Percentiles rank a stretch among this genome's conserved stretches.
Conservation (phyloP, 2,329 filamentous ascomycete genomes). For the Coniella vitis region DNA sequence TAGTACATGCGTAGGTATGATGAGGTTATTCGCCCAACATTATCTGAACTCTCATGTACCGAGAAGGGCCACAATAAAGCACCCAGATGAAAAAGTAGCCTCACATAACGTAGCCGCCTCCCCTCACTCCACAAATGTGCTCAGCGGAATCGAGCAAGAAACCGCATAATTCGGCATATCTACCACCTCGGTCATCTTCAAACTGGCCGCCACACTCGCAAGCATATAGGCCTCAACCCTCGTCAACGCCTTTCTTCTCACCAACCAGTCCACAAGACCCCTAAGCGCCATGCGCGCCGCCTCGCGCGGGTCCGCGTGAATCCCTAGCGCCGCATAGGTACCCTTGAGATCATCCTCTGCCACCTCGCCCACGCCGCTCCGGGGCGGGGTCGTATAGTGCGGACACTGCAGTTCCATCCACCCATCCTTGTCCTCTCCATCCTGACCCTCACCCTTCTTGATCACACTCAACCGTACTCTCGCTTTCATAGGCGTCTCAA, state of each 20-base stretch:
- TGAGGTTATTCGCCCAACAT: too few species aligned
- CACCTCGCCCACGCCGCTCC: slow-evolving; percentile 26
- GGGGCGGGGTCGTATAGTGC: slow-evolving; percentile 36
- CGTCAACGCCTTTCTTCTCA: slow-evolving; percentile 36
- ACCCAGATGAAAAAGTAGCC: too few species aligned
- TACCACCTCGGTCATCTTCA: slow-evolving; percentile 46
- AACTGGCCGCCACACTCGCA: slow-evolving; percentile 40
- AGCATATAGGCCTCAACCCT: slow-evolving; percentile 46
- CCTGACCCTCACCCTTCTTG: slow-evolving; percentile 30
- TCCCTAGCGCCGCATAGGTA: slow-evolving; percentile 49
- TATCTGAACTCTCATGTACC: too few species aligned
- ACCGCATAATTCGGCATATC: slow-evolving; percentile 49
- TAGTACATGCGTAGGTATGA: too few species aligned
- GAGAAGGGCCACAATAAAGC: too few species aligned
- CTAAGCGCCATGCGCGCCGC: slow-evolving; percentile 42
- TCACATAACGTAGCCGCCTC: too few species aligned
- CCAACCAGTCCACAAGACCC: slow-evolving; percentile 42
- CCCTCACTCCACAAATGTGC: slow-evolving; percentile 33
- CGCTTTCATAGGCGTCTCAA: slow-evolving; percentile 46
- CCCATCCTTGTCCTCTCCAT: background rate
- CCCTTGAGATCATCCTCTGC: slow-evolving; percentile 33
- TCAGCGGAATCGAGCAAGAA: slow-evolving; percentile 41
- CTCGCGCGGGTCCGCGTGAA: slow-evolving; percentile 39
- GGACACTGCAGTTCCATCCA: slow-evolving; percentile 31
- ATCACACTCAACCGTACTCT: slow-evolving; percentile 40